phyloP scores from a whole-genome alignment of 129 eudicot genomes.

The Artemisia tridentata region DNA sequence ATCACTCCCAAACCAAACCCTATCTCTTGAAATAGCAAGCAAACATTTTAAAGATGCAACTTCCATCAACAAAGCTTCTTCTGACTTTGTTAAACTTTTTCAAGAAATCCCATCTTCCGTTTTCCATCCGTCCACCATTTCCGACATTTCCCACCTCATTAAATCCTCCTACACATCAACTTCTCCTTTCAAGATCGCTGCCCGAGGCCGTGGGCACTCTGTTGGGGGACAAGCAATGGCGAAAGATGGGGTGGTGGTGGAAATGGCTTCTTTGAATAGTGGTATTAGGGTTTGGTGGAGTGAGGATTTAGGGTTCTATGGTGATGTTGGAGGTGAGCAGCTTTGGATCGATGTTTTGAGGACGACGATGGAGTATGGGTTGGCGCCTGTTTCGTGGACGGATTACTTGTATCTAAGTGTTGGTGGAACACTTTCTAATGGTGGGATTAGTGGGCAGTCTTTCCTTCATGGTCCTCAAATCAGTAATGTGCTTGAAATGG shows the following conservation, averaged over 20 bases:
- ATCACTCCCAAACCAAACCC: constrained; percentile 34
- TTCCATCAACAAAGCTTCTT: constrained; percentile 51
- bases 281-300: constrained; percentile 54
- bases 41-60: constrained; percentile 31
- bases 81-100: constrained; percentile 62
- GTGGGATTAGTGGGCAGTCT: constrained; percentile 88
- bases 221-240: constrained; percentile 86
- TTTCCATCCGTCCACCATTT: constrained; percentile 49
- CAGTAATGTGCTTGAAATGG: constrained; percentile 68
- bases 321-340: constrained; percentile 80
- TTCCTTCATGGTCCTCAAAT: constrained; percentile 84
- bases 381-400: constrained; percentile 91
- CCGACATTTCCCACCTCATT: constrained; percentile 52
- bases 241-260: constrained; percentile 66
- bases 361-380: constrained; percentile 47
- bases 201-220: constrained; percentile 82
- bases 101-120: constrained; percentile 53
- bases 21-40: constrained; percentile 35
- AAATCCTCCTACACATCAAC: constrained; percentile 48
- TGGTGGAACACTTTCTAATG: constrained; percentile 93
- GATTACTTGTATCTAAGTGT: constrained; percentile 82
- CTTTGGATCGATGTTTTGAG: constrained; percentile 81
- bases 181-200: constrained; percentile 50
- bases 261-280: constrained; percentile 44
- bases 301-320: constrained; percentile 51